Conservation (phyloP, 768 basidiomycete genomes). For the Phallus indusiatus region DNA sequence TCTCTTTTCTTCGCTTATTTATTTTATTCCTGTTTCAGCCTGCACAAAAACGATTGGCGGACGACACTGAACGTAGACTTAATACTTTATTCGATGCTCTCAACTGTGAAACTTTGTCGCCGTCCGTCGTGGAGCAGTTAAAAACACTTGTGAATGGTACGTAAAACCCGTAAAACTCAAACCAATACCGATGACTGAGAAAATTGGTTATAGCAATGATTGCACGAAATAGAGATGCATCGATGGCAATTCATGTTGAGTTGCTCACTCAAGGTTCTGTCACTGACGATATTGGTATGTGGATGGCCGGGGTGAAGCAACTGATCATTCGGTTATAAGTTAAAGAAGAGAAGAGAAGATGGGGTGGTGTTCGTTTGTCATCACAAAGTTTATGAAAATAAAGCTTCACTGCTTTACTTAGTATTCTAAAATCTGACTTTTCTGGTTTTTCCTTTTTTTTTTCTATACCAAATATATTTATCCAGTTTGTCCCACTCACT, state of each 20-base stretch:
- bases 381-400: neutral
- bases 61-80: constrained; percentile 80
- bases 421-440: neutral
- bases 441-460: neutral
- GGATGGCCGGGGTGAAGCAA: constrained; percentile 89
- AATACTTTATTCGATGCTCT: constrained; percentile 85
- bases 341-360: too few relatives aligned
- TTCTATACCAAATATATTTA: neutral
- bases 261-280: constrained; percentile 70
- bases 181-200: neutral
- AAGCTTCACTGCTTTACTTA: neutral
- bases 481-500: neutral
- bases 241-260: constrained; percentile 78
- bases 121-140: constrained; percentile 61
- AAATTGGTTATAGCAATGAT: constrained; percentile 62
- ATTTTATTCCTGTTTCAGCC: too few relatives aligned
- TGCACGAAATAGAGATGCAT: constrained; percentile 63
- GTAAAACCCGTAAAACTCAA: constrained; percentile 12
- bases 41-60: constrained; percentile 73
- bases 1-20: neutral
- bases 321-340: constrained; percentile 64
- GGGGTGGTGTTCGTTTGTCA: neutral
- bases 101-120: constrained; percentile 78
- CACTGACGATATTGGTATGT: constrained; percentile 74
- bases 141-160: constrained; percentile 64